Base-by-base conservation (phyloP, 345 rosid genomes). In the Hirschfeldia incana region DNA sequence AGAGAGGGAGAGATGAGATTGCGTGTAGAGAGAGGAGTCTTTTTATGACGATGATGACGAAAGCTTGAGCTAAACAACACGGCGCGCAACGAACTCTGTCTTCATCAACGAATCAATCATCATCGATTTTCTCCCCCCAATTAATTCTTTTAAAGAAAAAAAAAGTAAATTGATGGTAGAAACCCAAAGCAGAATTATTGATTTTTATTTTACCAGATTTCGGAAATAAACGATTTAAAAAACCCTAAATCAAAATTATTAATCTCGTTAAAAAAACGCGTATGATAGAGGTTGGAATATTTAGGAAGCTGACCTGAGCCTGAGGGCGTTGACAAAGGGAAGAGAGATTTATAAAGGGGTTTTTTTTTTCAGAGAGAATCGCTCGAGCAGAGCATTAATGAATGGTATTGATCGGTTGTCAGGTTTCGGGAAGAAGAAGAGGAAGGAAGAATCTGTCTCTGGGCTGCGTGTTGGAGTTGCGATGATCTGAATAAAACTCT, bases 391-490 rank as follows among this genome's bases (percentile, higher is more conserved):
- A 67, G 55, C 27, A 67, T 79, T 73, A 79, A 79, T 67, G 77
- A 49, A 49, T n/a, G 17, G 57, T 49, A 8, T 67, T 67, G 8
- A 58, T 60, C 65, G 62, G 74, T 27, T 13, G 58, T 67, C 33
- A 67, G 79, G 58, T 8, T 12, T 74, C 1, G n/a, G 15, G 61
- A 32, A 13, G 71, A 53, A n/a, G 65, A 53, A 27, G 33, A n/a
- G n/a, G n/a, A 39, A 16, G 53, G 53, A 17, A 11, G 34, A 28
- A 30, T 21, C 29, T 57, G 29, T 30, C 17, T 57, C 30, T 34
- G 2, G 68, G 17, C 85, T 78, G 77, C 88, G 88, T 84, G 88
- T 88, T 62, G 84, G 75, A 86, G 85, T 83, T 77, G 88, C 67
- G 85, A 77, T 76, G 46, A 69, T 62, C 85, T 53, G 83, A 66